Conservation (phyloP, 176 grass and related monocot genomes). For the Phoenix roebelenii region DNA sequence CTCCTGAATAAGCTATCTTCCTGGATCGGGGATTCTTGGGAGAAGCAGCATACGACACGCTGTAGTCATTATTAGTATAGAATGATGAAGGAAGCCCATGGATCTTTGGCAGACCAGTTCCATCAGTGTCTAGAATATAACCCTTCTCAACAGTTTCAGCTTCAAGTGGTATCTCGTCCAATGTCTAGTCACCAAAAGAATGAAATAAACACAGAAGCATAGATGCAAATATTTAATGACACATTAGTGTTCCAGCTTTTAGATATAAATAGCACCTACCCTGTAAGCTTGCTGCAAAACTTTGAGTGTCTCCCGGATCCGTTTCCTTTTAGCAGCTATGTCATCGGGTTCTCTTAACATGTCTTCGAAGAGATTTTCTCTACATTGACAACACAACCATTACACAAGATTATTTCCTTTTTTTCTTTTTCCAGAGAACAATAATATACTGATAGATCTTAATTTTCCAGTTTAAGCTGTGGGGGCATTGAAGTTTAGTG, state of each 20-base stretch:
- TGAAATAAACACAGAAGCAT: background rate
- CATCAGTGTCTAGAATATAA: slow-evolving; percentile 51
- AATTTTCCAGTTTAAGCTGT: no score
- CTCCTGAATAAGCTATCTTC: slow-evolving; percentile 55
- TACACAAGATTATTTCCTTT: background rate
- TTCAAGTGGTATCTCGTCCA: slow-evolving; percentile 95
- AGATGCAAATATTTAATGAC: no score
- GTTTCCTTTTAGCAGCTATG: slow-evolving; percentile 71
- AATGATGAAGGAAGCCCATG: slow-evolving; percentile 46
- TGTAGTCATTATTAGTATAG: slow-evolving; percentile 28
- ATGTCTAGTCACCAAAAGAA: slow-evolving; percentile 39
- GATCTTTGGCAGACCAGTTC: slow-evolving; percentile 50
- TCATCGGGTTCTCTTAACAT: slow-evolving; percentile 96
- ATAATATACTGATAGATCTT: background rate
- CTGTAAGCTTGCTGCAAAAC: slow-evolving; percentile 92
- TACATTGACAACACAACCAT: slow-evolving; percentile 16
- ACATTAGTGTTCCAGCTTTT: no score
- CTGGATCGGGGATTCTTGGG: slow-evolving; percentile 48
- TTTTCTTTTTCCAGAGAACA: background rate
- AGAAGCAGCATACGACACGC: slow-evolving; percentile 31
- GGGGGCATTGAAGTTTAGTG: no score
- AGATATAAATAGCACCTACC: slow-evolving; percentile 25
- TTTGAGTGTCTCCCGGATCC: slow-evolving; percentile 59
- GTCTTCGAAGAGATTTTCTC: slow-evolving; percentile 67
- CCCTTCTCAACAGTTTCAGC: slow-evolving; percentile 87